Conservation (phyloP, 2,329 filamentous ascomycete genomes). For the Sphaerulina musiva region DNA sequence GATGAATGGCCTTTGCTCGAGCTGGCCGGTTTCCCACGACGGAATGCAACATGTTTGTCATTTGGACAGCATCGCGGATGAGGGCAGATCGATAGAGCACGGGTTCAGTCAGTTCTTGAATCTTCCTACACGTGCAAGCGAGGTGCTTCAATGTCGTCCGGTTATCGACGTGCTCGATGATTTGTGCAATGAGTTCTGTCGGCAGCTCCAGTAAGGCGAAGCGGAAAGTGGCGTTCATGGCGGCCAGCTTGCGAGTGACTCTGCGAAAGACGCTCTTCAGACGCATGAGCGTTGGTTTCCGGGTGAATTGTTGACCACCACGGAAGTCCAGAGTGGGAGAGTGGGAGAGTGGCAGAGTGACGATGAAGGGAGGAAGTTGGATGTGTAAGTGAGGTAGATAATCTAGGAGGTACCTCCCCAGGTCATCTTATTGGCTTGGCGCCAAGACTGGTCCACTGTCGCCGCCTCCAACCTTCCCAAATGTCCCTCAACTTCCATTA, state of each 20-base stretch:
- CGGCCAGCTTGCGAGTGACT: slow-evolving; percentile 9
- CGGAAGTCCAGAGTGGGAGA: too few species aligned
- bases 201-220: slow-evolving; percentile 22
- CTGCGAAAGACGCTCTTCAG: slow-evolving; percentile 9
- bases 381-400: too few species aligned
- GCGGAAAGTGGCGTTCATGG: slow-evolving; percentile 16
- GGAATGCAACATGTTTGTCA: not conserved
- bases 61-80: slow-evolving; percentile 10
- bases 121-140: slow-evolving; percentile 13
- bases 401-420: too few species aligned
- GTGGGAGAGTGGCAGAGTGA: too few species aligned
- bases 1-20: slow-evolving; percentile 13
- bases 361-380: too few species aligned
- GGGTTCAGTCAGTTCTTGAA: slow-evolving; percentile 21
- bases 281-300: slow-evolving; percentile 5
- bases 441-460: too few species aligned
- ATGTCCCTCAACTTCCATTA: too few species aligned
- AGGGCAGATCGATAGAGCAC: slow-evolving; percentile 18
- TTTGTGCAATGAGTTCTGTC: slow-evolving; percentile 20
- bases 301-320: too few species aligned
- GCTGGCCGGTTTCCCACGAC: slow-evolving; percentile 1
- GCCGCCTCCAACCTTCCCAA: too few species aligned
- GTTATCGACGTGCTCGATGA: slow-evolving; percentile 22
- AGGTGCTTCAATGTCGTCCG: slow-evolving; percentile 14
- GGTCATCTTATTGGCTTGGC: too few species aligned